Conservation (phyloP, 768 basidiomycete species). For the Mycena haematopus region DNA sequence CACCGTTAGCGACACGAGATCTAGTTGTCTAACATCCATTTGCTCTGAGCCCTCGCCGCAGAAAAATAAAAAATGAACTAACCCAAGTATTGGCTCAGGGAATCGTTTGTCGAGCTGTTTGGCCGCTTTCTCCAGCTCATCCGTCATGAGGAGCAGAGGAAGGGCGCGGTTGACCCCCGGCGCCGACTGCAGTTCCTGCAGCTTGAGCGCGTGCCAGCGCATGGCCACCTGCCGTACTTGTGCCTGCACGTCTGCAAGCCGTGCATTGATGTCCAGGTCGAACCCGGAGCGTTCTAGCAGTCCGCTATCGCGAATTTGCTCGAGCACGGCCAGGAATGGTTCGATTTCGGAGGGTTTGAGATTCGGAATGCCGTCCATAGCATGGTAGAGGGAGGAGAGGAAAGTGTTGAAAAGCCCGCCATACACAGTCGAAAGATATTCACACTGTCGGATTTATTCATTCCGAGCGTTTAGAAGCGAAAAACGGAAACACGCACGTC, state of each 20-base stretch:
- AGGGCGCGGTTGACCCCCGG: constrained; percentile 84
- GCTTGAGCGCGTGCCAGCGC: constrained; percentile 67
- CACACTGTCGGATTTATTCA: constrained; percentile 50
- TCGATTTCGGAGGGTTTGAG: constrained; percentile 76
- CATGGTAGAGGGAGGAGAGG: constrained; percentile 82
- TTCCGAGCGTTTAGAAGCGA: constrained; percentile 13
- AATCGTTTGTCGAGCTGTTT: constrained; percentile 89
- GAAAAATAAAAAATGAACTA: neutral
- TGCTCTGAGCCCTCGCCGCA: neutral
- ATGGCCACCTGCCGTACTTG: constrained; percentile 64
- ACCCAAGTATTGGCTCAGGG: constrained; percentile 84
- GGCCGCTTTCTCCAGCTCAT: constrained; percentile 86
- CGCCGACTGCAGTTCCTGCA: constrained; percentile 65
- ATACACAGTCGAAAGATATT: constrained; percentile 71
- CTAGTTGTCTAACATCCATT: constrained; percentile 58
- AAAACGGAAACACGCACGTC: constrained; percentile 73
- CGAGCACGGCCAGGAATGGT: constrained; percentile 70
- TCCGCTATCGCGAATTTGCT: constrained; percentile 71
- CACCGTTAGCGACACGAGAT: constrained; percentile 78
- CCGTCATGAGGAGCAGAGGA: constrained; percentile 82
- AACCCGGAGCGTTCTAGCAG: constrained; percentile 77
- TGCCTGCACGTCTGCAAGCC: constrained; percentile 71
- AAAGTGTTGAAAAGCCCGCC: constrained; percentile 86
- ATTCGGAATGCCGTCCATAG: constrained; percentile 77
- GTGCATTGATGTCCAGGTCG: constrained; percentile 61